Evolutionary conservation across 495 filamentous ascomycete genomes (phyloP).

Genomic region (Penicillium tannophilum): DNA sequence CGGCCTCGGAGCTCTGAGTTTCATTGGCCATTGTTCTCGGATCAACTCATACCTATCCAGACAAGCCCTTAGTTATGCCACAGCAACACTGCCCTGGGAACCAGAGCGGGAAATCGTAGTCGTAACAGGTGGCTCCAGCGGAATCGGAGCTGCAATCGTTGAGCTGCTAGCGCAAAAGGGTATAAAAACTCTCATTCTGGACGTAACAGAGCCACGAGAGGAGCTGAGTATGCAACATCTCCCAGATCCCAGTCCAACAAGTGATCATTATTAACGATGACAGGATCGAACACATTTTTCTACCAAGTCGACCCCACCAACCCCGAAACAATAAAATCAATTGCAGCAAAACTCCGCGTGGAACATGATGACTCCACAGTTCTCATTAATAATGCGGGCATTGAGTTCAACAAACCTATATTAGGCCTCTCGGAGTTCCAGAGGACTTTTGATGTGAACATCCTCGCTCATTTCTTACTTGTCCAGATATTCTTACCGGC

Average conservation of each 20-base stretch:
- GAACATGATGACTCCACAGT: slow-evolving; percentile 60
- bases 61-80: background rate
- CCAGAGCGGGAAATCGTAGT: slow-evolving; percentile 55
- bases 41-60: slow-evolving; percentile 8
- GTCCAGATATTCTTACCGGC: background rate
- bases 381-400: slow-evolving; percentile 69
- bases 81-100: slow-evolving; percentile 9
- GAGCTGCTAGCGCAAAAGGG: slow-evolving; percentile 54
- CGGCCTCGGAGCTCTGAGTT: background rate
- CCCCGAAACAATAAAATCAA: slow-evolving; percentile 40
- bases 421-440: slow-evolving; percentile 51
- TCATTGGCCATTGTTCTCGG: background rate
- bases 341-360: slow-evolving; percentile 48
- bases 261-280: background rate
- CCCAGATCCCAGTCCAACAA: background rate
- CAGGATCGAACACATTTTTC: slow-evolving; percentile 27
- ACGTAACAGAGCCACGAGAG: slow-evolving; percentile 53
- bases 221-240: background rate
- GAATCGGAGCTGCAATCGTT: slow-evolving; percentile 63
- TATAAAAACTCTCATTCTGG: slow-evolving; percentile 61
- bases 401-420: slow-evolving; percentile 62
- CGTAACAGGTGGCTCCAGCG: slow-evolving; percentile 64
- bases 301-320: slow-evolving; percentile 61
- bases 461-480: background rate
- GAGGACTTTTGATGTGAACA: slow-evolving; percentile 3